Base-by-base conservation (phyloP, 495 filamentous ascomycete species). In the Aspergillus haitiensis region DNA sequence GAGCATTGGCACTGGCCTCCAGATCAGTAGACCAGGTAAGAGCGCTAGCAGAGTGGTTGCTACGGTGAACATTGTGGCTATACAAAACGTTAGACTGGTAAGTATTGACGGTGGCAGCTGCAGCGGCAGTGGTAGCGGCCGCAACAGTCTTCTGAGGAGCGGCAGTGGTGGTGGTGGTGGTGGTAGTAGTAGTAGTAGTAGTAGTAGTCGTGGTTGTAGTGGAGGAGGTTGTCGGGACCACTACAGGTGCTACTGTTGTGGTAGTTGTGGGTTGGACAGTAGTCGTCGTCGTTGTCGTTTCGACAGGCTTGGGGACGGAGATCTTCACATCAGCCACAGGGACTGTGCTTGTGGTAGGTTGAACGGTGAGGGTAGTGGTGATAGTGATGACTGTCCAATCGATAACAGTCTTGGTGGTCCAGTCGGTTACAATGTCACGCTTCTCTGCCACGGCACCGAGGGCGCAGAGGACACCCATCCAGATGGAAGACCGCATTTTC, bases 21-120 rank as follows among this genome's bases (percentile, higher is more conserved):
- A 91, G 79, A 49, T 74, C 72, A 5, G 76, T 69, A 61, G 83
- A 78, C 86, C 88, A 98, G 37, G 62, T 67, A 18, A 98, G 63
- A 39, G 77, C 81, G 13, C 70, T 65, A 36, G 85, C 84, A 18
- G 88, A 89, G 79, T 97, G 92, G 76, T 90, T 92, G 69, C 82
- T 81, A 64, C 94, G 93, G 73, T 92, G 89, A 42, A 86, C 61
- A 78, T 97, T 97, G 83, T 98, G 94, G 73, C 88, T 84, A 67
- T 85, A 78, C 40, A 93, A 67, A 13, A 83, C 72, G 6, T 69
- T 60, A 45, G 68, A 64, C 64, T 78, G 62, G 71, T 86, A 88
- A 47, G 65, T 50, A 44, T 65, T 72, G 50, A 66, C 59, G 49
- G 68, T 40, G 10, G 63, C 49, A 31, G 58, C 59, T 21, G 56